Evolutionary conservation across 129 eudicot genomes (phyloP), one percentile per base, ranked within the genome.

Genomic region (Chrysanthemum seticuspe): DNA sequence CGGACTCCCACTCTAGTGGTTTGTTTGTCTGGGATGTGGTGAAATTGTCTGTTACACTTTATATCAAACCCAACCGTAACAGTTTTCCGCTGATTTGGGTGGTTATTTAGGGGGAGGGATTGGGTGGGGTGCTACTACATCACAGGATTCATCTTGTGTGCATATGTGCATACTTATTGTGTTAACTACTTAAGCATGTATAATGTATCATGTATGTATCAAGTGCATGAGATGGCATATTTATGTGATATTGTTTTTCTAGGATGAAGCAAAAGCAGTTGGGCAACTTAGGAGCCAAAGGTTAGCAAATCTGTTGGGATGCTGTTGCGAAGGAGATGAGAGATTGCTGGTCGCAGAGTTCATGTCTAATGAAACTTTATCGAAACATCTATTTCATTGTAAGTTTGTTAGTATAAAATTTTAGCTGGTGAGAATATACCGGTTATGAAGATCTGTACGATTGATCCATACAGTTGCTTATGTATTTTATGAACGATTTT

Each of bases 341-440:
- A 54, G 74, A 36, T 70, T 54, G 52, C 53, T 70, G n/a, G 74
- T 70, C 16, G 74, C 64, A 54, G 74, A 70, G 63, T 70, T 70
- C 25, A 70, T 70, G 74, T 47, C 74, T 9, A 21, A 53, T 70
- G 63, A 54, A 54, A 70, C 63, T 9, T 54, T 70, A 54, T 53
- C 63, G 13, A 53, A 70, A n/a, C 62, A 53, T 70, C 52, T 70
- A 16, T 70, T 70, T 53, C 44, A 23, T 48, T 23, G 57, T 67
- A 51, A 65, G 70, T 15, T 40, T 13, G 7, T 44, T 64, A 40
- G 8, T 53, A 53, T 14, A 53, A 53, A n/a, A 13, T 2, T 6
- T 40, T n/a, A 4, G 5, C 58, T 10, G 2, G 16, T 53, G 16
- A 53, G 14, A 53, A 53, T 53, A 53, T 13, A 3, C 2, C 1